Evolutionary conservation across 352 stramenopile species (phyloP).

Genomic region (Pythium guiyangense): DNA sequence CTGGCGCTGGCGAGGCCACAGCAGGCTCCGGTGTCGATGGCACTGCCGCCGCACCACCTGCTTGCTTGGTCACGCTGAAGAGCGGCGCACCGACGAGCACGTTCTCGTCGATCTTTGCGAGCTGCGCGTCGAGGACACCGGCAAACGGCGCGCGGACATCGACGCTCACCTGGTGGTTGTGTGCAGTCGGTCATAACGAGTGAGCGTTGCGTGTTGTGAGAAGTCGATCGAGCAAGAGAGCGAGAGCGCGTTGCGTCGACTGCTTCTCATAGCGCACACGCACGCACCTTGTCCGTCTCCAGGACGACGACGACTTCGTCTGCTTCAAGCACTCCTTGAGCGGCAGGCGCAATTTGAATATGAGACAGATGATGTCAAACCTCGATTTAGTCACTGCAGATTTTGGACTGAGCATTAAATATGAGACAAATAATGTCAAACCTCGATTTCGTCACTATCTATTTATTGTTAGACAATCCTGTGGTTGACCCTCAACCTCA

Average conservation of each 20-base stretch:
- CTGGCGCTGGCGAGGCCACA: slow-evolving; percentile 6
- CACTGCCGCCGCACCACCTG: slow-evolving; percentile 15
- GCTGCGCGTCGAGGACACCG: slow-evolving; percentile 90
- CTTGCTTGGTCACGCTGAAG: slow-evolving; percentile 71
- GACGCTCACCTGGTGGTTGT: slow-evolving; percentile 79
- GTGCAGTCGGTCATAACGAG: not conserved
- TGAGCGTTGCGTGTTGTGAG: not conserved
- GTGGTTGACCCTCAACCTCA: not conserved
- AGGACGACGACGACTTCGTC: slow-evolving; percentile 98
- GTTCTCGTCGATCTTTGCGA: slow-evolving; percentile 92
- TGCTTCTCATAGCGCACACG: not conserved
- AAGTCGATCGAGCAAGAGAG: not conserved
- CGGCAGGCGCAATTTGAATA: too few relatives aligned
- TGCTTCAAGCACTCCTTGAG: too few relatives aligned
- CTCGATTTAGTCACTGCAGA: too few relatives aligned
- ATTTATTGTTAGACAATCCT: too few relatives aligned
- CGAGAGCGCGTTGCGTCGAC: too few relatives aligned
- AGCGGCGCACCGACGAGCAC: slow-evolving; percentile 94
- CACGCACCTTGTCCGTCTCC: slow-evolving; percentile 97
- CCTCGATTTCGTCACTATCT: too few relatives aligned
- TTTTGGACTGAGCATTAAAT: too few relatives aligned
- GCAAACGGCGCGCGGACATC: slow-evolving; percentile 89
- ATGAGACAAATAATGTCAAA: too few relatives aligned
- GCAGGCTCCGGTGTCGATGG: slow-evolving; percentile 7
- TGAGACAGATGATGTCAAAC: too few relatives aligned